These are phyloP conservation scores for Beauveria medogensis DNA, from an alignment of 2,329 filamentous ascomycete genomes.

Conservation along the genomic window DNA sequence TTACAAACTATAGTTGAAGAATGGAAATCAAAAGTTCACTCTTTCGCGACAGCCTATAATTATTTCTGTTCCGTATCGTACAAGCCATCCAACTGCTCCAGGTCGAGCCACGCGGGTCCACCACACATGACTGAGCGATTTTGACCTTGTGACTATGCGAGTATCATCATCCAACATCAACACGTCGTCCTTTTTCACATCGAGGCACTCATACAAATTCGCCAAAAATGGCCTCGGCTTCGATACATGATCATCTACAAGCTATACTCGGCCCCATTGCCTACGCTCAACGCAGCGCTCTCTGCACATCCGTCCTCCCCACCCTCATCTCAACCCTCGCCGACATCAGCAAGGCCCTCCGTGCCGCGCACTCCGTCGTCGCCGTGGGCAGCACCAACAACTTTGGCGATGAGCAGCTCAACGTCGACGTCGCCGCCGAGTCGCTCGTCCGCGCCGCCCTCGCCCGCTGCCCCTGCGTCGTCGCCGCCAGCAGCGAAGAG, in stretches of 20 bases:
- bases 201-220: background rate
- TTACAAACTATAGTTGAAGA: background rate
- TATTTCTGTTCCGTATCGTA: background rate
- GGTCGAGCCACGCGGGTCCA: background rate
- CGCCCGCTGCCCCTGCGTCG: conserved; percentile 34
- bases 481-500: conserved; percentile 51
- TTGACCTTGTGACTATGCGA: background rate
- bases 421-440: conserved; percentile 48
- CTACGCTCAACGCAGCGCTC: conserved; percentile 18
- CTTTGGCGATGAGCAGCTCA: conserved; percentile 53
- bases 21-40: background rate
- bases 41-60: background rate
- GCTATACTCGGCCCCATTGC: conserved; percentile 17
- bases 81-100: background rate
- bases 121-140: conserved; percentile 6
- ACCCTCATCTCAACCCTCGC: conserved; percentile 37
- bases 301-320: conserved; percentile 40
- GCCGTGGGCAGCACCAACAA: conserved; percentile 43
- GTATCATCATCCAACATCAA: background rate
- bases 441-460: conserved; percentile 37
- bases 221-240: background rate
- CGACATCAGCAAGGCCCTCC: conserved; percentile 36
- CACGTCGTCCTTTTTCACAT: background rate
- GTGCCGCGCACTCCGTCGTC: conserved; percentile 36
- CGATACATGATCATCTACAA: conserved; percentile 14